phyloP scores from a whole-genome alignment of 331 rosid genomes.

The Dryas integrifolia region DNA sequence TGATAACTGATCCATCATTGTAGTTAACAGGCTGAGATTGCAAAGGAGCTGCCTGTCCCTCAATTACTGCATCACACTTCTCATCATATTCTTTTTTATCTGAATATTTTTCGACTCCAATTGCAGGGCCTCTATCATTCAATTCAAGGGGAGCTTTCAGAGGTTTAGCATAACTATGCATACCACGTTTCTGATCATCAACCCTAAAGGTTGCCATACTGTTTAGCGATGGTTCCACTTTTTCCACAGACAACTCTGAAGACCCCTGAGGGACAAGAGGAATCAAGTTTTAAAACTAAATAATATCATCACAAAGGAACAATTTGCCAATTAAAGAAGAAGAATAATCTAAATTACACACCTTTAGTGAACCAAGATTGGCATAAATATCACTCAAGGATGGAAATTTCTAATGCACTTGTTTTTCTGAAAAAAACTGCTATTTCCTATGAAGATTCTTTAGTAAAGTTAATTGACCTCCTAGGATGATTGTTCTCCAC shows the following conservation, averaged over 20 bases:
- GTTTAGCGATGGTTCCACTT: slow-evolving; percentile 12
- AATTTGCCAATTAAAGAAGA: neutral
- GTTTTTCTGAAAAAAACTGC: slow-evolving; percentile 7
- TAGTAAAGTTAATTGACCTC: slow-evolving; percentile 4
- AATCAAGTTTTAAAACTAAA: slow-evolving; percentile 14
- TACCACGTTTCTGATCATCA: neutral
- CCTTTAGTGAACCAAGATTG: neutral
- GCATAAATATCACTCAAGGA: slow-evolving; percentile 11
- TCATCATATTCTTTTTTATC: slow-evolving; percentile 2
- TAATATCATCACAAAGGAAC: neutral
- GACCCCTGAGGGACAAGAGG: slow-evolving; percentile 11
- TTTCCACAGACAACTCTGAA: slow-evolving; percentile 15
- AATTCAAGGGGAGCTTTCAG: slow-evolving; percentile 4
- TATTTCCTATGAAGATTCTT: neutral
- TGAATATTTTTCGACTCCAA: slow-evolving; percentile 16
- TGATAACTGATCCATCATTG: slow-evolving; percentile 1
- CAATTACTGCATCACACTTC: neutral
- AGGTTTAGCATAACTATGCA: slow-evolving; percentile 6
- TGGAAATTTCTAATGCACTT: slow-evolving; percentile 11
- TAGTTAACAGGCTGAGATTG: slow-evolving; percentile 1
- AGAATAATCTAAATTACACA: neutral
- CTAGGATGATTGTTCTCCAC: neutral
- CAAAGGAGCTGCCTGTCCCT: slow-evolving; percentile 1
- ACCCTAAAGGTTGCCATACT: slow-evolving; percentile 7
- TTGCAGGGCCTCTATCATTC: slow-evolving; percentile 1